These are phyloP conservation scores for Gossypium arboreum DNA, from an alignment of 345 rosid species.

Conservation along the genomic window DNA sequence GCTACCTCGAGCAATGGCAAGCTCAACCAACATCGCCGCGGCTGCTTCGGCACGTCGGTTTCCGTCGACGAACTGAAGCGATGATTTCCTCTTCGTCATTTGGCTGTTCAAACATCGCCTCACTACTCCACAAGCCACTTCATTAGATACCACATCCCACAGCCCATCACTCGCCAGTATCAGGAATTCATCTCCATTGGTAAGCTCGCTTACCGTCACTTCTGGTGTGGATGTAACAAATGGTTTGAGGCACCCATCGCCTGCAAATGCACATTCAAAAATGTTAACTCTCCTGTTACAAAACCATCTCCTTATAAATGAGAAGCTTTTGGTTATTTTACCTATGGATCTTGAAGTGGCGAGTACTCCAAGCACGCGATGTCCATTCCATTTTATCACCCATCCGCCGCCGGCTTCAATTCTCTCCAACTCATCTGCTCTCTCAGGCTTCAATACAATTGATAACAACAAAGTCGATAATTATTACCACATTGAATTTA, in stretches of 20 bases:
- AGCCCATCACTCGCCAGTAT: conserved; percentile 71
- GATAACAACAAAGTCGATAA: background rate
- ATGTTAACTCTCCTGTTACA: background rate
- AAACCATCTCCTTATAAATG: background rate
- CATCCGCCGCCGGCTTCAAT: conserved; percentile 61
- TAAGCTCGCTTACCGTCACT: conserved; percentile 35
- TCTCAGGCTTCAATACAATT: conserved; percentile 44
- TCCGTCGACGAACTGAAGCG: conserved; percentile 3
- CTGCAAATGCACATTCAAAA: conserved; percentile 24
- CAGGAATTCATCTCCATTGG: conserved; percentile 50
- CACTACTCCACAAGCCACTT: conserved; percentile 53
- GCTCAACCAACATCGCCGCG: conserved; percentile 44
- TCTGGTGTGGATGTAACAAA: conserved; percentile 50
- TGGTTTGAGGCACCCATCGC: conserved; percentile 56
- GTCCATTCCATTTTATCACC: conserved; percentile 60
- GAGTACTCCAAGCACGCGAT: conserved; percentile 28
- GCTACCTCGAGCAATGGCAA: conserved; percentile 56
- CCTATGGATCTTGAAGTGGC: conserved; percentile 59
- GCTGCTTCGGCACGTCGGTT: conserved; percentile 35
- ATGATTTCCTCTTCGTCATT: conserved; percentile 25
- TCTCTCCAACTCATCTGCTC: conserved; percentile 52
- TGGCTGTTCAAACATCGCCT: conserved; percentile 45
- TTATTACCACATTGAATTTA: too few species aligned
- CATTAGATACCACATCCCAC: conserved; percentile 71
- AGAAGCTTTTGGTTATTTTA: background rate